Evolutionary conservation across 1,284 basidiomycete genomes (phyloP).

Genomic region (Violaceomyces palustris): DNA sequence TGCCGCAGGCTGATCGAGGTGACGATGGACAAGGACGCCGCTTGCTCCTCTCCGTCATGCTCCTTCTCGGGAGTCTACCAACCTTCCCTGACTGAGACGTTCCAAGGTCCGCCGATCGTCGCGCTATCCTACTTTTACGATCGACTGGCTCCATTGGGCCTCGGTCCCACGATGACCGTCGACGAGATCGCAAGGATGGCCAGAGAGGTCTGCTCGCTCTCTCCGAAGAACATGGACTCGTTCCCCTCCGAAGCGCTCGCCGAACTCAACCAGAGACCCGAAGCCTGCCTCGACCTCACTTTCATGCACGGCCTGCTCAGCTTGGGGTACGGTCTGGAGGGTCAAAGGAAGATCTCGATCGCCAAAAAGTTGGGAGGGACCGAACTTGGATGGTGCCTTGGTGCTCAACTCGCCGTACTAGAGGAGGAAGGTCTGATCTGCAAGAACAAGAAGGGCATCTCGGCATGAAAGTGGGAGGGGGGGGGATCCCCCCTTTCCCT

Average conservation of each 20-base stretch:
- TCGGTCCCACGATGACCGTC: conserved; percentile 50
- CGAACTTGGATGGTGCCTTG: conserved; percentile 91
- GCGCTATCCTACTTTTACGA: conserved; percentile 87
- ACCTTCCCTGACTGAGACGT: conserved; percentile 84
- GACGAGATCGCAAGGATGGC: conserved; percentile 31
- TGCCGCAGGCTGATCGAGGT: conserved; percentile 81
- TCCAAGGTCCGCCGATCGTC: conserved; percentile 57
- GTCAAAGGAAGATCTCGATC: conserved; percentile 60
- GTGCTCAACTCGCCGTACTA: conserved; percentile 58
- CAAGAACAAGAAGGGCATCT: conserved; percentile 11
- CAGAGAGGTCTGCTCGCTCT: conserved; percentile 38
- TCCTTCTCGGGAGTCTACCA: conserved; percentile 97
- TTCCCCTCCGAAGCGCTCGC: conserved; percentile 59
- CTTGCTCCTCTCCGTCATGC: conserved; percentile 76
- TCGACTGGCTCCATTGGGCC: conserved; percentile 75
- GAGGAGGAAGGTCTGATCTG: conserved; percentile 38
- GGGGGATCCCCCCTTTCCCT: neutral
- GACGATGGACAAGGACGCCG: conserved; percentile 90
- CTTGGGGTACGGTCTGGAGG: conserved; percentile 56
- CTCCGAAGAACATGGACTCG: conserved; percentile 11
- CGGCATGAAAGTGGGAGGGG: neutral
- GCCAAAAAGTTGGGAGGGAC: conserved; percentile 80
- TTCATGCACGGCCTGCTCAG: conserved; percentile 86
- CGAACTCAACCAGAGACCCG: conserved; percentile 77
- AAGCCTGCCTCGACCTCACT: conserved; percentile 91